Percentiles rank a stretch among this genome's conserved stretches.
Evolutionary conservation across 2,329 filamentous ascomycete genomes (phyloP).

Genomic region (Apiospora pterosperma): DNA sequence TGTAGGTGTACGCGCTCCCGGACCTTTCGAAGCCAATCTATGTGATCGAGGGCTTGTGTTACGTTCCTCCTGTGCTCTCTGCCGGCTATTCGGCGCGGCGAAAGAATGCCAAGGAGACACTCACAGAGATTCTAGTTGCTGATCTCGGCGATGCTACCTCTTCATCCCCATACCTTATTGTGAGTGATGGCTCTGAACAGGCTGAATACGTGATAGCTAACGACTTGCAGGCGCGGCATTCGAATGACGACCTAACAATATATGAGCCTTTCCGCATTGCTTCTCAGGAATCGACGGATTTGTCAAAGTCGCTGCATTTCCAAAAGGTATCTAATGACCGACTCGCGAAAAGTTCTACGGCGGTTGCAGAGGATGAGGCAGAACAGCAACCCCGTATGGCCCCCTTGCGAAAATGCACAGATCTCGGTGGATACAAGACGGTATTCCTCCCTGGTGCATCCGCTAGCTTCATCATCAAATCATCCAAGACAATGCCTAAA

Average conservation of each 20-base stretch:
- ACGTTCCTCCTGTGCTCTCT: conserved; percentile 73
- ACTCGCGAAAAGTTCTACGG: conserved; percentile 56
- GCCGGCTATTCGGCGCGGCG: conserved; percentile 67
- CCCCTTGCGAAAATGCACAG: conserved; percentile 55
- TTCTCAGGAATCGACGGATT: conserved; percentile 34
- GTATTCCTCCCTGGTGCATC: conserved; percentile 81
- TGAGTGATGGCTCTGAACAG: conserved; percentile 38
- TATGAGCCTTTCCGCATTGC: conserved; percentile 73
- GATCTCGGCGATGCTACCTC: conserved; percentile 75
- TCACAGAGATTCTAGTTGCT: conserved; percentile 79
- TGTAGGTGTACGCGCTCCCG: conserved; percentile 72
- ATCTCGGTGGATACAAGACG: conserved; percentile 74
- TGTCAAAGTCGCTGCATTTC: conserved; percentile 65
- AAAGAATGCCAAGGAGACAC: conserved; percentile 65
- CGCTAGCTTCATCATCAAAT: conserved; percentile 79
- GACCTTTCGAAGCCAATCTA: conserved; percentile 70
- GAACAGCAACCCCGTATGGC: conserved; percentile 43
- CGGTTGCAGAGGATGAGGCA: conserved; percentile 48
- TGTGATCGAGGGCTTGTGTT: conserved; percentile 71
- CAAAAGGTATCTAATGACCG: conserved; percentile 69
- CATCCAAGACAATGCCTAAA: conserved; percentile 71
- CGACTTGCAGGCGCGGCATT: conserved; percentile 63
- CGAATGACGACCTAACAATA: conserved; percentile 77
- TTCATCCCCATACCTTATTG: conserved; percentile 76
- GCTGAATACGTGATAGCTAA: conserved; percentile 7